Conservation (phyloP, 2,329 filamentous ascomycete species). For the Fusarium sp. region DNA sequence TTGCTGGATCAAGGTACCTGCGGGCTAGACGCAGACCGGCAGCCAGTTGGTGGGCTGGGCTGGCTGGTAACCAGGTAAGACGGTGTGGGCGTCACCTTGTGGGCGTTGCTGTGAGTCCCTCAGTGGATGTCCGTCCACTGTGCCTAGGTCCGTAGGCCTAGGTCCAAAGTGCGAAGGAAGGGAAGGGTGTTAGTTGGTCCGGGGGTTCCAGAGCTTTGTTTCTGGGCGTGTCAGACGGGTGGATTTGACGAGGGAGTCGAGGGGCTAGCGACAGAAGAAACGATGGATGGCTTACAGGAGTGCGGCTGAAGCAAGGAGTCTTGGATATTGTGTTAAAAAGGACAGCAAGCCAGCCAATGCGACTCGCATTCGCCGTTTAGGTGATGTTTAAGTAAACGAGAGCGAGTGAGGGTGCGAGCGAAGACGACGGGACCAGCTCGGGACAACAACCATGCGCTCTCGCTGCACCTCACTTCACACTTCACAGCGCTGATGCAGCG, state of each 20-base stretch:
- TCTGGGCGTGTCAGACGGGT: conserved; percentile 32
- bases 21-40: background rate
- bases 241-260: conserved; percentile 13
- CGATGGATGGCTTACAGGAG: background rate
- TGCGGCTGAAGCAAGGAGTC: background rate
- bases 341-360: conserved; percentile 6
- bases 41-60: background rate
- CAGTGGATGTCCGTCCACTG: conserved; percentile 27
- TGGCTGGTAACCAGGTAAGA: background rate
- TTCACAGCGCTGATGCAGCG: conserved; percentile 17
- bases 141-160: background rate
- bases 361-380: conserved; percentile 21
- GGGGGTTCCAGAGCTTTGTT: conserved; percentile 17
- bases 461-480: background rate
- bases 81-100: conserved; percentile 9
- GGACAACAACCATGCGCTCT: background rate
- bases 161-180: conserved; percentile 23
- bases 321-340: conserved; percentile 11
- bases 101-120: conserved; percentile 26
- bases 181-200: conserved; percentile 22
- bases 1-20: background rate
- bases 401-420: conserved; percentile 19
- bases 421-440: background rate
- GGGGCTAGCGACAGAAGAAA: conserved; percentile 10
- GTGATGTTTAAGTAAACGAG: conserved; percentile 25